Percentiles rank a stretch among this genome's conserved stretches.
These are phyloP conservation scores for Cyclospora cayetanensis DNA, from an alignment of 169 alveolate species.

Conservation along the genomic window DNA sequence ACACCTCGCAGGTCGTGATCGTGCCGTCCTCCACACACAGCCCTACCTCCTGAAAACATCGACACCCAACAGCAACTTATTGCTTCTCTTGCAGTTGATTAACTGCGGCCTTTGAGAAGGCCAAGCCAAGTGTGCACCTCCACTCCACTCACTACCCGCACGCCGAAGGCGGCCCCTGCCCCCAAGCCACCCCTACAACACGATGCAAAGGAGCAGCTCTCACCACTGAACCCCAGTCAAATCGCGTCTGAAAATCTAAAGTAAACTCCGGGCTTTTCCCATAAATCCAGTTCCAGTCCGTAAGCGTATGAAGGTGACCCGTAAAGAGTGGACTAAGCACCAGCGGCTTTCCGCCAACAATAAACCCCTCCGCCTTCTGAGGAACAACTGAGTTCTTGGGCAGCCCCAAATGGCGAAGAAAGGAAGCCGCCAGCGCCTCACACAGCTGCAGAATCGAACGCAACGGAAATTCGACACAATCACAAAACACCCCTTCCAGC, in stretches of 20 bases:
- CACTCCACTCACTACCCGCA: no score
- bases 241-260: conserved; percentile 80
- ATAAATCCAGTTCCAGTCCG: conserved; percentile 86
- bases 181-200: no score
- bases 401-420: neutral
- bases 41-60: conserved; percentile 74
- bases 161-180: no score
- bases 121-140: no score
- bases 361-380: neutral
- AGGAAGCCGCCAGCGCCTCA: neutral
- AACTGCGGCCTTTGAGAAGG: no score
- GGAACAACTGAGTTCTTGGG: neutral
- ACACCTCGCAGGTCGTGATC: conserved; percentile 75
- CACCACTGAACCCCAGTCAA: conserved; percentile 84
- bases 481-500: no score
- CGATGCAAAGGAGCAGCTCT: no score
- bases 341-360: neutral
- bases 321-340: conserved; percentile 26
- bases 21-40: conserved; percentile 79
- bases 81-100: no score
- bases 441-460: neutral
- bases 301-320: conserved; percentile 10
- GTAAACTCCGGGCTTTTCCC: conserved; percentile 86
- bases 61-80: no score
- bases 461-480: no score